Conservation (phyloP, 495 filamentous ascomycete genomes). For the Gamarada debralockiae region DNA sequence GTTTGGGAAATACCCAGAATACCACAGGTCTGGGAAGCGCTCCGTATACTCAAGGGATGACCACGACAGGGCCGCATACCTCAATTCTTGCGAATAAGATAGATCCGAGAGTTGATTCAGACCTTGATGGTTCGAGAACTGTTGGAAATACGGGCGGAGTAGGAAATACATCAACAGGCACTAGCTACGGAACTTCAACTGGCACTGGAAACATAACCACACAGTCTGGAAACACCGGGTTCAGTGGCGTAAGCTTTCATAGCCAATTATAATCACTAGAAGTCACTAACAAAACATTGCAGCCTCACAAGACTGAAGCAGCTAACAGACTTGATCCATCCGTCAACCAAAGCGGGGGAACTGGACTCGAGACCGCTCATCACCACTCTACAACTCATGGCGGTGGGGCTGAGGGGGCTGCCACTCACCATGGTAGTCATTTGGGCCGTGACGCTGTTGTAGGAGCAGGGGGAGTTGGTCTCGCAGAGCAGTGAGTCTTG, state of each 20-base stretch:
- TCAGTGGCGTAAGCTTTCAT: too few species aligned
- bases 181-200: too few species aligned
- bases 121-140: conserved; percentile 4
- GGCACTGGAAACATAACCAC: too few species aligned
- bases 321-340: conserved; percentile 8
- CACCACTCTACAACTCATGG: not conserved
- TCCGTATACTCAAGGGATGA: conserved; percentile 15
- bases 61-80: conserved; percentile 7
- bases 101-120: conserved; percentile 3
- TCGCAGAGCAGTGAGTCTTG: conserved; percentile 1
- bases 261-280: too few species aligned
- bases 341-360: not conserved
- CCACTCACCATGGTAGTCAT: not conserved
- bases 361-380: not conserved
- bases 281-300: too few species aligned
- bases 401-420: not conserved
- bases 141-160: not conserved
- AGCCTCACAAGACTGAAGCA: conserved; percentile 3
- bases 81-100: not conserved
- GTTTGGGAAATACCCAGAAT: too few species aligned
- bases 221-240: too few species aligned
- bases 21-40: conserved; percentile 16
- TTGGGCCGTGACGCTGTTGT: conserved; percentile 9
- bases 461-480: conserved; percentile 6
- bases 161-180: too few species aligned